Evolutionary conservation across 768 basidiomycete genomes (phyloP).

Genomic region (Lactarius trivialis): DNA sequence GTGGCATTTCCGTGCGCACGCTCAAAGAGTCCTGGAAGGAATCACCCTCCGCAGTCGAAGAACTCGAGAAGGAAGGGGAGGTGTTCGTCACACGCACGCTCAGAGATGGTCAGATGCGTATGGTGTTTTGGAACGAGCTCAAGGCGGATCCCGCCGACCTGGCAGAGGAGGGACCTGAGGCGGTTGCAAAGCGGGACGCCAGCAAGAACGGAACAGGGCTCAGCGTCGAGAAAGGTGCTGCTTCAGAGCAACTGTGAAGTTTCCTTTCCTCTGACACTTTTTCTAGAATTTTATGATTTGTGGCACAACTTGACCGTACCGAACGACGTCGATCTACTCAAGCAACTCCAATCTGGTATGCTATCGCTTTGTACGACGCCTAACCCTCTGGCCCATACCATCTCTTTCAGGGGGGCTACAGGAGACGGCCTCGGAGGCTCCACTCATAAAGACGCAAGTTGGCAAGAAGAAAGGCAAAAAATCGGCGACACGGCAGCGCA

Average conservation of each 20-base stretch:
- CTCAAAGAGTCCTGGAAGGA: constrained; percentile 92
- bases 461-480: constrained; percentile 76
- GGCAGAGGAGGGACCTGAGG: constrained; percentile 16
- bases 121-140: constrained; percentile 90
- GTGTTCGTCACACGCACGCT: constrained; percentile 80
- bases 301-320: constrained; percentile 86
- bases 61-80: constrained; percentile 84
- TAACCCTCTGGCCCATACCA: not conserved
- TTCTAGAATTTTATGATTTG: constrained; percentile 74
- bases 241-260: not conserved
- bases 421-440: constrained; percentile 61
- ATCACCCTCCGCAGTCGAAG: constrained; percentile 75
- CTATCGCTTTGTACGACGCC: not conserved
- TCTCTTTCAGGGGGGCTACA: constrained; percentile 63
- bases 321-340: constrained; percentile 75
- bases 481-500: constrained; percentile 63
- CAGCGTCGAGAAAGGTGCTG: constrained; percentile 72
- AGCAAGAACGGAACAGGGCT: constrained; percentile 60
- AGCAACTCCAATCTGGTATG: constrained; percentile 67
- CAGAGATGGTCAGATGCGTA: constrained; percentile 75
- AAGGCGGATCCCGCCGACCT: constrained; percentile 42
- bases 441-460: constrained; percentile 46
- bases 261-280: not conserved
- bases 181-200: constrained; percentile 16
- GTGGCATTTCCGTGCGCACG: constrained; percentile 75